phyloP scores from a whole-genome alignment of 306 rosid genomes.

The cucumber (Cucumis sativus) region DNA sequence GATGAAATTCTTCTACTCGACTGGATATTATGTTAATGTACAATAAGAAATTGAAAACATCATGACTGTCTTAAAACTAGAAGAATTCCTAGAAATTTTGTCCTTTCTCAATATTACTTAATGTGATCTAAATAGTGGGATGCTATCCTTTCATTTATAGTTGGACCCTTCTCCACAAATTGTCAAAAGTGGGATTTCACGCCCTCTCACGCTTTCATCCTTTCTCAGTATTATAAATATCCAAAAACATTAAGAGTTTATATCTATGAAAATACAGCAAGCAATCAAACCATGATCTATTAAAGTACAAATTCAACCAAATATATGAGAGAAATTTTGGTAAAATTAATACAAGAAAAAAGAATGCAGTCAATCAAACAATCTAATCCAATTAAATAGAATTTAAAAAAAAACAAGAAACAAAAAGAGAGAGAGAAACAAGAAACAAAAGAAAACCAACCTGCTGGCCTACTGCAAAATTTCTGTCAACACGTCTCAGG shows the following conservation, averaged over 20 bases:
- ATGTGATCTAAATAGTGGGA: too few relatives aligned
- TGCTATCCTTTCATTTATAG: too few relatives aligned
- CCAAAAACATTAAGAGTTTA: neutral
- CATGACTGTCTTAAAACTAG: neutral
- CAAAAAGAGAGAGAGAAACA: too few relatives aligned
- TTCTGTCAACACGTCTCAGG: constrained; percentile 74
- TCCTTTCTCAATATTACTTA: too few relatives aligned
- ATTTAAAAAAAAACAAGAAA: neutral
- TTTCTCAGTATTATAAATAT: neutral
- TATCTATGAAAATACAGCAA: neutral
- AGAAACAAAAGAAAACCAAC: constrained; percentile 22
- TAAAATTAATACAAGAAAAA: neutral
- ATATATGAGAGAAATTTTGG: neutral
- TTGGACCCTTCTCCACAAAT: too few relatives aligned
- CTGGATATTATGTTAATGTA: neutral
- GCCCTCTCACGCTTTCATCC: too few relatives aligned
- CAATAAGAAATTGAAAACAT: neutral
- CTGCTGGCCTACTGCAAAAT: constrained; percentile 91
- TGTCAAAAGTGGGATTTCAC: too few relatives aligned
- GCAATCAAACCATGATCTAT: neutral
- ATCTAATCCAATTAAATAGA: neutral
- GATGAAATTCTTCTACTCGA: neutral
- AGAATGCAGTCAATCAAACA: neutral
- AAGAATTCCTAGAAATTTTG: neutral
- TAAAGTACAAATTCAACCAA: neutral